Percentiles rank a stretch among this genome's conserved stretches.
Evolutionary conservation across 345 rosid genomes (phyloP).

Genomic region (Syzygium grande): DNA sequence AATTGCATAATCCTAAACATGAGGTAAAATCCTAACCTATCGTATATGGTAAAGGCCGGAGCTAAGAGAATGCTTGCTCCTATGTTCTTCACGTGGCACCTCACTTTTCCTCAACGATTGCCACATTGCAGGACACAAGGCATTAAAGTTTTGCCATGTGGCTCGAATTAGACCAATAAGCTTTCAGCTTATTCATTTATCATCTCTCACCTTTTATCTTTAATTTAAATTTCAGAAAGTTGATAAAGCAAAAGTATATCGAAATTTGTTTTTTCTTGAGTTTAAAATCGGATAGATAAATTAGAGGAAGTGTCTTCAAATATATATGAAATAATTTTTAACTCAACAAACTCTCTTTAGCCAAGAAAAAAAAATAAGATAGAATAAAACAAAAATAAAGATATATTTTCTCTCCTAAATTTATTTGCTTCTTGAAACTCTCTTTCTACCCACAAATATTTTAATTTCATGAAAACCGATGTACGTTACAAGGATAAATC

Average conservation of each 20-base stretch:
- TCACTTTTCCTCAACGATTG: not conserved
- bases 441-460: no score
- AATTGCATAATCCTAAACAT: no score
- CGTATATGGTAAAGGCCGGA: not conserved
- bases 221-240: not conserved
- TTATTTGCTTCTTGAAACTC: no score
- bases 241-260: not conserved
- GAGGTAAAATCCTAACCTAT: no score
- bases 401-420: no score
- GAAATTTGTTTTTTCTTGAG: no score
- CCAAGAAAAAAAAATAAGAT: no score
- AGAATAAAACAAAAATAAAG: no score
- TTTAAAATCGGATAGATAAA: no score
- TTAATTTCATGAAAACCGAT: not conserved
- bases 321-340: no score
- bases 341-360: no score
- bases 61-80: not conserved
- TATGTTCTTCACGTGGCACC: not conserved
- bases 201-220: not conserved
- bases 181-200: not conserved
- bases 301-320: no score
- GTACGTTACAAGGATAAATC: not conserved
- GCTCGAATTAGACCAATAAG: not conserved
- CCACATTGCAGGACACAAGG: not conserved
- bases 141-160: not conserved